A percentile compares a stretch with the other conserved stretches of the same genome.
phyloP scores from a whole-genome alignment of 75 land plant species.

The Pseudotsuga menziesii region DNA sequence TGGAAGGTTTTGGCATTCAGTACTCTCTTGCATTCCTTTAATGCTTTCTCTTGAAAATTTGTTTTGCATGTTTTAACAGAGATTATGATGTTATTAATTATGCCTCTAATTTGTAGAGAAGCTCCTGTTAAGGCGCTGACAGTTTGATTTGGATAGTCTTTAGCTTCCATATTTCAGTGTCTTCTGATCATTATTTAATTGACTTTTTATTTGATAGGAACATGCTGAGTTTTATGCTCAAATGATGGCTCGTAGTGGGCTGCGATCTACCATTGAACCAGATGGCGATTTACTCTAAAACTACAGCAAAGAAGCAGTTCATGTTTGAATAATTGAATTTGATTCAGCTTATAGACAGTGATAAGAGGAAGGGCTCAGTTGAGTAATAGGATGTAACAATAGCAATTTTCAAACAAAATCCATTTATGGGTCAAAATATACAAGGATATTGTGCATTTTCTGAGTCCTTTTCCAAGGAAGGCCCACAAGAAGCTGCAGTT shows the following conservation, averaged over 20 bases:
- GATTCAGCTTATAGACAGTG: neutral
- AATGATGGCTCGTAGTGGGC: conserved; percentile 52
- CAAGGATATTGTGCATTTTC: conserved; percentile 4
- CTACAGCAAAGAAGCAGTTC: neutral
- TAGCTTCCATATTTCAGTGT: neutral
- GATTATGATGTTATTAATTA: no score
- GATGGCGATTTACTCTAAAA: conserved; percentile 28
- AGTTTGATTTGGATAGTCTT: neutral
- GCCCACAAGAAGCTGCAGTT: neutral
- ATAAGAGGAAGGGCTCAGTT: neutral
- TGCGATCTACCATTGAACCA: conserved; percentile 51
- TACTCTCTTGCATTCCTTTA: neutral
- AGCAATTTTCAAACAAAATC: neutral
- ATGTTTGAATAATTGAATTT: neutral
- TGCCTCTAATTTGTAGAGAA: conserved; percentile 4
- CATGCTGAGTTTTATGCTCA: conserved; percentile 67
- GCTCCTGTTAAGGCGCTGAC: neutral
- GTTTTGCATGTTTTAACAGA: neutral
- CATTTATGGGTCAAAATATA: neutral
- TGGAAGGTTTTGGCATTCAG: no score
- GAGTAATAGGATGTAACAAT: conserved; percentile 3
- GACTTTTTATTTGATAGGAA: conserved; percentile 27
- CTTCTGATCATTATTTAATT: conserved; percentile 1
- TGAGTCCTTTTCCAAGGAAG: neutral
- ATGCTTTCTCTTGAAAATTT: neutral